phyloP scores from a whole-genome alignment of 768 basidiomycete genomes.

The Krasilnikovozyma curviuscula region DNA sequence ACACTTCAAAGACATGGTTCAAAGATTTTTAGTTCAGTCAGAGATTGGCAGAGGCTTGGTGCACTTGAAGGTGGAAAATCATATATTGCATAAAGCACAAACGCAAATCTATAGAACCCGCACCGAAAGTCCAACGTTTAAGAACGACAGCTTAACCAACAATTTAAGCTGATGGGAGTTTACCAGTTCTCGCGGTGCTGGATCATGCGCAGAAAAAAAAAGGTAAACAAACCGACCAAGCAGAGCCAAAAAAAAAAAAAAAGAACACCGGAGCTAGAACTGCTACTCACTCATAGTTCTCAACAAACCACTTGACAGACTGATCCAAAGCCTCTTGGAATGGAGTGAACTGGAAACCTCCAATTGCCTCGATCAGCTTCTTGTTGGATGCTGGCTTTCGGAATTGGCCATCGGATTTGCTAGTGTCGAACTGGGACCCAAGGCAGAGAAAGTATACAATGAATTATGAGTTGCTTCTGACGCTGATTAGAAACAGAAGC shows the following conservation, averaged over 20 bases:
- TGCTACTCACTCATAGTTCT: slow-evolving; percentile 40
- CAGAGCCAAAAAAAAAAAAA: slow-evolving; percentile 18
- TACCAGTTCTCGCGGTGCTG: too few relatives aligned
- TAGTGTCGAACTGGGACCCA: slow-evolving; percentile 53
- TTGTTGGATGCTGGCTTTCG: slow-evolving; percentile 89
- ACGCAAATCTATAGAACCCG: too few relatives aligned
- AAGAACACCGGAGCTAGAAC: slow-evolving; percentile 14
- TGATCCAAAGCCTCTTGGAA: slow-evolving; percentile 63
- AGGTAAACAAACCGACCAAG: too few relatives aligned
- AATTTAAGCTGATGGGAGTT: too few relatives aligned
- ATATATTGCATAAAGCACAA: too few relatives aligned
- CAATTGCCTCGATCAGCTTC: slow-evolving; percentile 43
- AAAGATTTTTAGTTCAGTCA: too few relatives aligned
- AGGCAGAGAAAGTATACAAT: neutral
- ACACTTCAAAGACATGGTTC: too few relatives aligned
- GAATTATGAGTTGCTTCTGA: neutral
- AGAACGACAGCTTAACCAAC: too few relatives aligned
- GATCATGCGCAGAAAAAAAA: too few relatives aligned
- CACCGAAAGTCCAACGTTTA: too few relatives aligned
- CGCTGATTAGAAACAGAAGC: neutral
- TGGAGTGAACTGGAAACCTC: slow-evolving; percentile 74
- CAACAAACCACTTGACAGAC: slow-evolving; percentile 69
- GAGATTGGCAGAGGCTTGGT: too few relatives aligned
- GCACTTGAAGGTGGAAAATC: too few relatives aligned
- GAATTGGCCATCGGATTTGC: slow-evolving; percentile 78